phyloP scores from a whole-genome alignment of 1,284 basidiomycete species.

The Stereum hirsutum region DNA sequence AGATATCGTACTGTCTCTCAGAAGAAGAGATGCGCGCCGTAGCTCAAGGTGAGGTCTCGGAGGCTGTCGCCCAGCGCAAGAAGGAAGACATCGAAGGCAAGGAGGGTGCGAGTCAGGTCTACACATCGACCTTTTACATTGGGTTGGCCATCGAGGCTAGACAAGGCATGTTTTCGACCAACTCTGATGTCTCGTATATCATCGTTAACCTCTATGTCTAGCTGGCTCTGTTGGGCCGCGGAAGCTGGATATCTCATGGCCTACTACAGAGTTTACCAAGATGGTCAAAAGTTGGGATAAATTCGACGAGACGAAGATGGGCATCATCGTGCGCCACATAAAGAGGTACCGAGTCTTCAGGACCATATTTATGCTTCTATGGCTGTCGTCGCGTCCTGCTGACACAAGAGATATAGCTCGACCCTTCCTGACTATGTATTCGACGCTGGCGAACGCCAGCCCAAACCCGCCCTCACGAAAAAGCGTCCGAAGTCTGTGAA shows the following conservation, averaged over 20 bases:
- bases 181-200: background rate
- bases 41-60: slow-evolving; percentile 81
- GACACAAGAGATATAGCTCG: slow-evolving; percentile 33
- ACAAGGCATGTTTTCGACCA: slow-evolving; percentile 52
- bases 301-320: slow-evolving; percentile 90
- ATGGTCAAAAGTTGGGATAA: slow-evolving; percentile 95
- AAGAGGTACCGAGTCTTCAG: slow-evolving; percentile 85
- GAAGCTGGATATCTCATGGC: slow-evolving; percentile 93
- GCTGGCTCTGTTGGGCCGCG: slow-evolving; percentile 65
- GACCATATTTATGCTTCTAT: too few species aligned
- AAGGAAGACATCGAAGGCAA: slow-evolving; percentile 76
- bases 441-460: slow-evolving; percentile 70
- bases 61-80: slow-evolving; percentile 63
- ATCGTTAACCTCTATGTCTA: slow-evolving; percentile 25
- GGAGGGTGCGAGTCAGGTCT: slow-evolving; percentile 71
- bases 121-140: slow-evolving; percentile 95
- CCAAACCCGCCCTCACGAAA: slow-evolving; percentile 38
- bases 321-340: slow-evolving; percentile 89
- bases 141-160: slow-evolving; percentile 91
- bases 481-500: slow-evolving; percentile 66
- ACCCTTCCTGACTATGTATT: slow-evolving; percentile 78
- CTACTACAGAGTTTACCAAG: slow-evolving; percentile 94
- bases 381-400: slow-evolving; percentile 10
- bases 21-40: slow-evolving; percentile 87
- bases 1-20: slow-evolving; percentile 74